Evolutionary conservation across 345 rosid genomes (phyloP).

Genomic region (Euphorbia peplus): DNA sequence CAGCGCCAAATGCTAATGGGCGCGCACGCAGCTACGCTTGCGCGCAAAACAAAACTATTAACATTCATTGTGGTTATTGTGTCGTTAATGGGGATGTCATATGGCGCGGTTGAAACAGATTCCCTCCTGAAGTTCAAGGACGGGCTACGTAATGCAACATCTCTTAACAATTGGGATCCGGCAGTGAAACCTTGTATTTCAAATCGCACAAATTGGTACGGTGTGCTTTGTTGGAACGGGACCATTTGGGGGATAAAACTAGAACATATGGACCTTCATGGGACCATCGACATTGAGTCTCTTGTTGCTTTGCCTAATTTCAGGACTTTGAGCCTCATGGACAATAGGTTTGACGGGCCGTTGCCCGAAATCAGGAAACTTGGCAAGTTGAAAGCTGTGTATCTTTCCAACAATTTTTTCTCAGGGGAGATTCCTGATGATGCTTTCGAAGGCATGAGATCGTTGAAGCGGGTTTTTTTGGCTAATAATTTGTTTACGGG

Average conservation of each 20-base stretch:
- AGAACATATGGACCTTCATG: slow-evolving; percentile 52
- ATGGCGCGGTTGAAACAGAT: slow-evolving; percentile 10
- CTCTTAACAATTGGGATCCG: slow-evolving; percentile 39
- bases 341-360: slow-evolving; percentile 53
- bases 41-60: slow-evolving; percentile 11
- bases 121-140: slow-evolving; percentile 22
- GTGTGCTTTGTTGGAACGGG: slow-evolving; percentile 49
- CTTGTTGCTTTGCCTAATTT: slow-evolving; percentile 36
- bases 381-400: slow-evolving; percentile 46
- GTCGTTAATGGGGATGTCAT: neutral
- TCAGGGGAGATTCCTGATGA: slow-evolving; percentile 50
- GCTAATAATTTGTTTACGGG: slow-evolving; percentile 62
- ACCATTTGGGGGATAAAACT: slow-evolving; percentile 58
- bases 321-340: slow-evolving; percentile 64
- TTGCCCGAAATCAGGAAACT: slow-evolving; percentile 53
- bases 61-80: neutral
- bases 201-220: slow-evolving; percentile 47
- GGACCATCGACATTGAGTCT: slow-evolving; percentile 41
- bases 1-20: slow-evolving; percentile 15
- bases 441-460: slow-evolving; percentile 53
- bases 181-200: slow-evolving; percentile 36
- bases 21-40: slow-evolving; percentile 25
- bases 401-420: slow-evolving; percentile 57
- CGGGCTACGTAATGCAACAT: neutral
- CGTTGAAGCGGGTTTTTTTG: slow-evolving; percentile 51